phyloP scores from a whole-genome alignment of 345 rosid species.

The Durio zibethinus region DNA sequence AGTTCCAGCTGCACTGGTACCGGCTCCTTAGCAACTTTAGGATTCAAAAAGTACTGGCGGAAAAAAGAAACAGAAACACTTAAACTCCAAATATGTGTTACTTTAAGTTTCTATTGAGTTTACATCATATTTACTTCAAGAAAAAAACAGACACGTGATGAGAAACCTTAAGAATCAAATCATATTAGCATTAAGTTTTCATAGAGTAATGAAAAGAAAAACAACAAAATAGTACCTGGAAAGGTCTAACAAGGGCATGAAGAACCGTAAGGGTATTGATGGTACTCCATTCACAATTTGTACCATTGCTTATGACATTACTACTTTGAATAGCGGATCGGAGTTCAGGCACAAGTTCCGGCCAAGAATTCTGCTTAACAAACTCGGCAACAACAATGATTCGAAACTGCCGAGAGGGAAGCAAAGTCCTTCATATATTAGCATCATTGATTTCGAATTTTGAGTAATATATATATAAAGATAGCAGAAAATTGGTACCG shows the following conservation, averaged over 20 bases:
- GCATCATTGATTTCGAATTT: background rate
- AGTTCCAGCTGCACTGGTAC: conserved; percentile 76
- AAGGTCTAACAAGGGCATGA: conserved; percentile 69
- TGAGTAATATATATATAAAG: background rate
- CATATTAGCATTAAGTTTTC: background rate
- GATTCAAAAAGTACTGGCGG: conserved; percentile 74
- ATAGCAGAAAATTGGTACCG: conserved; percentile 35
- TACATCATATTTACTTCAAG: background rate
- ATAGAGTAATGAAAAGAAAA: background rate
- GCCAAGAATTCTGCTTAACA: conserved; percentile 71
- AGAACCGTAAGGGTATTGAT: conserved; percentile 59
- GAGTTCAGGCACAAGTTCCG: conserved; percentile 67
- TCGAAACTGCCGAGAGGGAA: conserved; percentile 51
- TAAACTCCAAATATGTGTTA: background rate
- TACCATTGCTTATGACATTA: conserved; percentile 34
- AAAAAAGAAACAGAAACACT: conserved; percentile 14
- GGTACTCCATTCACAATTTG: conserved; percentile 46
- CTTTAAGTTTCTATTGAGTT: background rate
- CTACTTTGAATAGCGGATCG: conserved; percentile 59
- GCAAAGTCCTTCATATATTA: background rate
- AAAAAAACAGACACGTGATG: background rate
- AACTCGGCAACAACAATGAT: conserved; percentile 55
- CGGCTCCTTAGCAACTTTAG: conserved; percentile 77
- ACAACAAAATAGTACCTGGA: conserved; percentile 50
- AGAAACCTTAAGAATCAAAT: background rate